Conservation (phyloP, 345 rosid genomes). For the Hypericum androsaemum region DNA sequence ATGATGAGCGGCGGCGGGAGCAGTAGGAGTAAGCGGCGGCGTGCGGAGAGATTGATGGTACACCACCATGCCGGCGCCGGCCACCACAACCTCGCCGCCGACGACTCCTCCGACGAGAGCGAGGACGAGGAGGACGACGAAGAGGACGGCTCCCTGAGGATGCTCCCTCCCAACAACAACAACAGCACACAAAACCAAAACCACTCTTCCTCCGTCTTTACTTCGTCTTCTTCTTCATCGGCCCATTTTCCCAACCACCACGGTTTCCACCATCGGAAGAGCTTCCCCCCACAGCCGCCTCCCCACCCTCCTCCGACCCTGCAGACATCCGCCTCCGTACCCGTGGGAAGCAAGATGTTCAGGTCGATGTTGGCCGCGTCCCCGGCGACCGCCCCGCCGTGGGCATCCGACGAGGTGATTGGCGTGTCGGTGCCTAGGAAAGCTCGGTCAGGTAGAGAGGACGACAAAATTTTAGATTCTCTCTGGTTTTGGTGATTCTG, state of each 20-base stretch:
- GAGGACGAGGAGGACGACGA: conserved; percentile 88
- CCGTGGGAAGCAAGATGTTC: conserved; percentile 24
- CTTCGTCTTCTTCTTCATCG: conserved; percentile 31
- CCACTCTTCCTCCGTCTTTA: conserved; percentile 8
- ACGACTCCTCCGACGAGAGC: conserved; percentile 80
- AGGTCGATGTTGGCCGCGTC: conserved; percentile 5
- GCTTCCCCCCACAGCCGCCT: conserved; percentile 42
- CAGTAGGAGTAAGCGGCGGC: conserved; percentile 59
- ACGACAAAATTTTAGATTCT: background rate
- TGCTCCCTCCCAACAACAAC: conserved; percentile 49
- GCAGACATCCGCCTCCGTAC: too few species aligned
- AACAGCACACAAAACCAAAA: too few species aligned
- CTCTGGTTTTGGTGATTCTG: background rate
- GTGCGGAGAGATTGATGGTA: conserved; percentile 41
- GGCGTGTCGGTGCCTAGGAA: conserved; percentile 50
- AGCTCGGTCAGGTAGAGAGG: conserved; percentile 46
- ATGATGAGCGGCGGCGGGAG: conserved; percentile 22
- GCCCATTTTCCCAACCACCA: conserved; percentile 40
- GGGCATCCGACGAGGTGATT: conserved; percentile 36
- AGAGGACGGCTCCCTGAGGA: conserved; percentile 51
- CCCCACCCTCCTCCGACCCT: too few species aligned
- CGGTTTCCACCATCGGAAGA: conserved; percentile 44
- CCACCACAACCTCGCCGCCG: conserved; percentile 54
- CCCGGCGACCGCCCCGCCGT: conserved; percentile 13
- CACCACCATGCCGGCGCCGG: conserved; percentile 46